A percentile compares a stretch with the other conserved stretches of the same genome.
Evolutionary conservation across 495 filamentous ascomycete genomes (phyloP).

Genomic region (Annulohypoxylon bovei): DNA sequence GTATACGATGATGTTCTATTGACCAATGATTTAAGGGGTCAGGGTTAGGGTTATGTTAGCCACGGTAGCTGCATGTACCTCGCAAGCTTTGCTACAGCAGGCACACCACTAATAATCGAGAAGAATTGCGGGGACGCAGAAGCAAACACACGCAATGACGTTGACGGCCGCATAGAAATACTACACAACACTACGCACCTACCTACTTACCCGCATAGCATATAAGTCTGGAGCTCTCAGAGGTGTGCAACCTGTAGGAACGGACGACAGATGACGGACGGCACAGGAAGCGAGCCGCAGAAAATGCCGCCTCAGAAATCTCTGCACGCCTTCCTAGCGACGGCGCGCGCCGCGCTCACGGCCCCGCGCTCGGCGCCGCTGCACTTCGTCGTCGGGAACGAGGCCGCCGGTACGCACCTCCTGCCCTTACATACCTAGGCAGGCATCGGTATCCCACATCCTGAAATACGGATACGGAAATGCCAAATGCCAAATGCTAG

Average conservation of each 20-base stretch:
- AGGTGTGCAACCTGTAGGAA: no score
- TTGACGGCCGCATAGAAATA: constrained; percentile 9
- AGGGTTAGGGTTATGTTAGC: not conserved
- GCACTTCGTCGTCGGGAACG: constrained; percentile 76
- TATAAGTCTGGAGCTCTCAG: no score
- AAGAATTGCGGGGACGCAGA: not conserved
- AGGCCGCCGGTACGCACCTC: constrained; percentile 69
- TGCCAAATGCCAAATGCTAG: no score
- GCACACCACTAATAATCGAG: not conserved
- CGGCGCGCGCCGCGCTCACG: constrained; percentile 53
- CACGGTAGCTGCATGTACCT: not conserved
- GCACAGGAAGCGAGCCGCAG: not conserved
- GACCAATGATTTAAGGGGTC: not conserved
- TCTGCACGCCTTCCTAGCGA: constrained; percentile 51
- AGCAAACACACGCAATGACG: constrained; percentile 13
- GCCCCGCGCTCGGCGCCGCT: constrained; percentile 54
- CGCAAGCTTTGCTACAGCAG: not conserved
- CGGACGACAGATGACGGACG: constrained; percentile 2
- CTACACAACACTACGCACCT: not conserved
- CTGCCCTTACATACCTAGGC: no score
- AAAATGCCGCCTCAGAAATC: constrained; percentile 42
- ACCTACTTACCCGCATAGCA: not conserved
- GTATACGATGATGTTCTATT: not conserved
- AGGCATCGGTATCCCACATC: no score
- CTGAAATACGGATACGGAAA: no score